Conservation (phyloP, 208 protist species). For the Crithidia fasciculata region DNA sequence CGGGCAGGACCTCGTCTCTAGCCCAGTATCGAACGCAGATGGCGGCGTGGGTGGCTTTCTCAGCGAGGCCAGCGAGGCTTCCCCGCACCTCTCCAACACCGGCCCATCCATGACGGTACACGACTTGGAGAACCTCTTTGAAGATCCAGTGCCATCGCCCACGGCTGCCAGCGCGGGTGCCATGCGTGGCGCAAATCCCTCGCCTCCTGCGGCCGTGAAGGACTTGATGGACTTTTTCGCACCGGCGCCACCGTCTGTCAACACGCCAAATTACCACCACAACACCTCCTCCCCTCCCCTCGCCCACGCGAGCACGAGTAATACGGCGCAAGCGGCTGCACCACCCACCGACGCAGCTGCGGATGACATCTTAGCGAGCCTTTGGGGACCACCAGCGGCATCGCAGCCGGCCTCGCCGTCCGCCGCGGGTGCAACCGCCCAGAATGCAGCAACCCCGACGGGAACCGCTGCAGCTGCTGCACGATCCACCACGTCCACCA, state of each 20-base stretch:
- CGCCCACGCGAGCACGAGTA: neutral
- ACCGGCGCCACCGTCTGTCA: neutral
- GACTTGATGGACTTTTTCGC: constrained; percentile 39
- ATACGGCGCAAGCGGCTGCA: neutral
- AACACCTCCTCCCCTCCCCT: neutral
- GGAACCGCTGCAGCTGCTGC: neutral
- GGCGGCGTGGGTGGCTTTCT: neutral
- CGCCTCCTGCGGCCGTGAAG: neutral
- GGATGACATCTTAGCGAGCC: constrained; percentile 4
- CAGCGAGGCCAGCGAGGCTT: neutral
- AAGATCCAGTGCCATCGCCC: constrained; percentile 3
- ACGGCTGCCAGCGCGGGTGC: neutral
- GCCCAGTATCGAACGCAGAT: constrained; percentile 3
- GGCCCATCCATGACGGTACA: neutral
- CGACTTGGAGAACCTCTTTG: constrained; percentile 32
- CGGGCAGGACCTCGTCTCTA: constrained; percentile 40
- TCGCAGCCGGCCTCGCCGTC: neutral
- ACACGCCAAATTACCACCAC: too few species aligned
- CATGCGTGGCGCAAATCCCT: too few species aligned
- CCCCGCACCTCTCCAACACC: neutral
- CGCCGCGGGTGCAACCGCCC: too few species aligned
- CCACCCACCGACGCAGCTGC: neutral
- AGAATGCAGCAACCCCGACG: neutral
- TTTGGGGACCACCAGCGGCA: neutral
- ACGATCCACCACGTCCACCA: neutral